Base-by-base conservation (phyloP, 257 asterid species). In the Henckelia pumila region DNA sequence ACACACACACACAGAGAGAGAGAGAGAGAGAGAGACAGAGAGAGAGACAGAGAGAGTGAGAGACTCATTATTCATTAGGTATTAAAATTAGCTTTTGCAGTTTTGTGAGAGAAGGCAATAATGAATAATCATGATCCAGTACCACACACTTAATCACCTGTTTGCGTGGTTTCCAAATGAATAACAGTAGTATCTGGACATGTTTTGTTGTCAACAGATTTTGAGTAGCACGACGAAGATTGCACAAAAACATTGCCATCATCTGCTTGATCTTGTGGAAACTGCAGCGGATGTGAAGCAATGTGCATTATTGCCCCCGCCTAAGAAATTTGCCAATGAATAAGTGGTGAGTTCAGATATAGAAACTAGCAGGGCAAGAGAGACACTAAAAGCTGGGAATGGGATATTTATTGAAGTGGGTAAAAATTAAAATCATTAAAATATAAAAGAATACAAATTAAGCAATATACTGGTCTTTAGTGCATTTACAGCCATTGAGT, bases 261-360 rank as follows among this genome's bases (percentile, higher is more conserved):
- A 73, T 76, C 75, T 50, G 75, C 80, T 62, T 75, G 82, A 72
- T 83, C 96, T 50, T 80, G 88, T 61, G 86, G 82, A 70, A 80
- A 77, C 70, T 75, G 79, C 71, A 73, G 75, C 61, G 95, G 92
- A 68, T 86, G 88, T 57, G 96, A 89, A 71, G 99, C 99, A 40
- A 88, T 79, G 63, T 87, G 90, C 95, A 94, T 62, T 68, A 94
- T 78, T 30, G 86, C 80, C 26, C 70, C 88, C 74, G 91, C 99
- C 99, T 94, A 67, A 60, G 50, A 72, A 59, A 70, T 24, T 11
- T 17, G 32, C 21, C 61, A 67, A 55, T 65, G 65, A 58, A 30
- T 65, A 33, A 35, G n/a, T 66, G 14, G 40, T 2, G 20, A 21
- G 67, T 66, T 32, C 8, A 29, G 20, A 20, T 20, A 29, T 29